These are phyloP conservation scores for Coniochaeta sp. DNA, from an alignment of 2,329 filamentous ascomycete species.

Conservation along the genomic window DNA sequence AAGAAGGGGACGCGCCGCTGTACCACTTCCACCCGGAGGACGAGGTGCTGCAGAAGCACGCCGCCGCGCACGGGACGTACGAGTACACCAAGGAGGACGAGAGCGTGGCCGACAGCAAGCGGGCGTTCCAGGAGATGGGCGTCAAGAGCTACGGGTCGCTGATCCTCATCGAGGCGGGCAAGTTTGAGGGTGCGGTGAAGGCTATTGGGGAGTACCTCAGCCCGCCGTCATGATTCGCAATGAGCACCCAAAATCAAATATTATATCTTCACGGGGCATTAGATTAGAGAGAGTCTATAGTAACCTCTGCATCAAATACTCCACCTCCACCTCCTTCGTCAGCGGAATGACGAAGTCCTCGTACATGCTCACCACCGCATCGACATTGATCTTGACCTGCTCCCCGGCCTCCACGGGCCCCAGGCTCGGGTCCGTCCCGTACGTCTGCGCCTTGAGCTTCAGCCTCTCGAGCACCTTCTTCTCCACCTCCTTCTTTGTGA, in stretches of 20 bases:
- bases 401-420: constrained; percentile 42
- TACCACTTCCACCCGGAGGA: constrained; percentile 98
- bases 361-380: constrained; percentile 88
- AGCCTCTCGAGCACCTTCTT: constrained; percentile 83
- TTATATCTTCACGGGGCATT: no score
- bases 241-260: no score
- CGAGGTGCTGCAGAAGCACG: constrained; percentile 75
- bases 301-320: constrained; percentile 93
- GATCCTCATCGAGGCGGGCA: constrained; percentile 76
- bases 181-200: constrained; percentile 70
- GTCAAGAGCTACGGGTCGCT: constrained; percentile 78
- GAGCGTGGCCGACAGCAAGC: constrained; percentile 79
- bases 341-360: constrained; percentile 88
- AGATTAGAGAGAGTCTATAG: not conserved
- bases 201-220: constrained; percentile 69
- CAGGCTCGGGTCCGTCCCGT: constrained; percentile 80
- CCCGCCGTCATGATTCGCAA: constrained; percentile 32
- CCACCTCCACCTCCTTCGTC: constrained; percentile 97
- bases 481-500: constrained; percentile 86
- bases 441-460: constrained; percentile 83
- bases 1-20: constrained; percentile 47
- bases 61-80: constrained; percentile 62
- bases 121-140: constrained; percentile 89
- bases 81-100: constrained; percentile 78
- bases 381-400: constrained; percentile 80